phyloP scores from a whole-genome alignment of 352 stramenopile species.

The Phytophthora melonis region DNA sequence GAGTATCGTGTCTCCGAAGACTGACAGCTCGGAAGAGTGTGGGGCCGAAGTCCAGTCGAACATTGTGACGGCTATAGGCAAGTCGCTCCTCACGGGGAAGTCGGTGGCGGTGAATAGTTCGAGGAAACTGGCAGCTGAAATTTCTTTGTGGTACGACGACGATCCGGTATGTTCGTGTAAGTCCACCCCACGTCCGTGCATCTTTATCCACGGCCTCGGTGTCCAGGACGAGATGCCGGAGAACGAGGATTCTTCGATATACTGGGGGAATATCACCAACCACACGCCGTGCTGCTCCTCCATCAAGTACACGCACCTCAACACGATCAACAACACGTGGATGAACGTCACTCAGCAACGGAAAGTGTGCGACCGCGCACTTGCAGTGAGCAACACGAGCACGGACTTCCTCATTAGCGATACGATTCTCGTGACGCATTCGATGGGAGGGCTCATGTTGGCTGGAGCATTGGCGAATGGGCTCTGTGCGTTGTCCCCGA shows the following conservation, averaged over 20 bases:
- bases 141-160: conserved; percentile 12
- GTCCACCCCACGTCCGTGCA: conserved; percentile 27
- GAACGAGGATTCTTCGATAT: conserved; percentile 20
- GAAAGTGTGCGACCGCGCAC: conserved; percentile 24
- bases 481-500: conserved; percentile 25
- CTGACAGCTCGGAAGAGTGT: background rate
- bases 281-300: conserved; percentile 29
- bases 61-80: conserved; percentile 8
- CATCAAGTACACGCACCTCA: conserved; percentile 29
- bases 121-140: conserved; percentile 9
- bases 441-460: conserved; percentile 35
- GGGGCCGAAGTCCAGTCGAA: conserved; percentile 3
- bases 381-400: conserved; percentile 28
- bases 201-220: conserved; percentile 35
- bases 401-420: conserved; percentile 15
- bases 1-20: conserved; percentile 14
- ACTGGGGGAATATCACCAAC: conserved; percentile 30
- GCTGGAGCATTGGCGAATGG: conserved; percentile 31
- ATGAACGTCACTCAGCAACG: conserved; percentile 26
- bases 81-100: conserved; percentile 11
- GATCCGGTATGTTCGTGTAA: conserved; percentile 23
- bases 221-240: conserved; percentile 14
- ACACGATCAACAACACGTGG: conserved; percentile 34
- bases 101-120: background rate
- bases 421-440: conserved; percentile 35